Conservation (phyloP, 2,329 filamentous ascomycete species). For the Emmonsiellopsis sp. region DNA sequence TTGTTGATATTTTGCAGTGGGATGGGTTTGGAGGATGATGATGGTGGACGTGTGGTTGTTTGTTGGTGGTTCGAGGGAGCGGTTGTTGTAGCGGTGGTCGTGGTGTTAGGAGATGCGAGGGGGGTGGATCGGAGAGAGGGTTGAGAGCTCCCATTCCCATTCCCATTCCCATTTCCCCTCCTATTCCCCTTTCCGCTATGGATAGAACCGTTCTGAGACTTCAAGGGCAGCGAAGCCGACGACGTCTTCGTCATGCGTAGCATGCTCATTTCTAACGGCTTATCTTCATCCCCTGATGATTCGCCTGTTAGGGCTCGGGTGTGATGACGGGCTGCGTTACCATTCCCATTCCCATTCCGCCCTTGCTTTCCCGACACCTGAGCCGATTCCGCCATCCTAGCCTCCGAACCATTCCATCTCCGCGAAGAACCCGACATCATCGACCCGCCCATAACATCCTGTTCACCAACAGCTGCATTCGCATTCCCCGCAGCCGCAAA, state of each 20-base stretch:
- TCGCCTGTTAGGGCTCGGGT: conserved; percentile 39
- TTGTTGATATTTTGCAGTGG: background rate
- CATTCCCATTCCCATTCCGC: conserved; percentile 9
- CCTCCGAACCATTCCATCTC: background rate
- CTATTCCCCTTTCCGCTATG: too few species aligned
- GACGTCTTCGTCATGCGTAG: conserved; percentile 22
- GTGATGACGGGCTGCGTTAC: conserved; percentile 32
- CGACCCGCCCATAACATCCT: conserved; percentile 21
- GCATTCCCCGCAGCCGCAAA: conserved; percentile 43
- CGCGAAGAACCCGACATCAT: conserved; percentile 8
- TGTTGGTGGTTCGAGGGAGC: too few species aligned
- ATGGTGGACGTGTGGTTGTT: too few species aligned
- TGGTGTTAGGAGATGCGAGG: background rate
- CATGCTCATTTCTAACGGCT: conserved; percentile 71
- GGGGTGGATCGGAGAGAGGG: background rate
- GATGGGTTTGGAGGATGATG: background rate
- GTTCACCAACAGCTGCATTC: conserved; percentile 37
- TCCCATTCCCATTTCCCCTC: too few species aligned
- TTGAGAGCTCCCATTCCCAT: too few species aligned
- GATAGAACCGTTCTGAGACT: too few species aligned
- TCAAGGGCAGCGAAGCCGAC: background rate
- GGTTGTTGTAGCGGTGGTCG: too few species aligned
- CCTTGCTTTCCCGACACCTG: background rate
- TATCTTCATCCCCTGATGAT: conserved; percentile 71
- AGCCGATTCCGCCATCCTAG: background rate